Conservation (phyloP, 352 stramenopile genomes). For the Plasmopara muralis region DNA sequence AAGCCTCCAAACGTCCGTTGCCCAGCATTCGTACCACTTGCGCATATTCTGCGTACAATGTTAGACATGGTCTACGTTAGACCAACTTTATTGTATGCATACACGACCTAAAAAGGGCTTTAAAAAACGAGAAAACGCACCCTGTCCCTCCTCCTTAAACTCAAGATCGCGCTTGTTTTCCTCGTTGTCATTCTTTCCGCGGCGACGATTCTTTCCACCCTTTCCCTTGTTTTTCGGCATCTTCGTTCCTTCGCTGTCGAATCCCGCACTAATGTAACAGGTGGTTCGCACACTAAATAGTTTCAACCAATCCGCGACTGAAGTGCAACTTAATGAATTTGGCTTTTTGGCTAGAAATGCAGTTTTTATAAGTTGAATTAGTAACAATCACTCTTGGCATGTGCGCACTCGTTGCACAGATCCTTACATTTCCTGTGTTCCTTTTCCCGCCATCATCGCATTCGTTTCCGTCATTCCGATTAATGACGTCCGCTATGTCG, state of each 20-base stretch:
- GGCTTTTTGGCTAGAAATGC: background rate
- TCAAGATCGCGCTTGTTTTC: conserved; percentile 99
- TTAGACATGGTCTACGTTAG: conserved; percentile 12
- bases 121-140: conserved; percentile 33
- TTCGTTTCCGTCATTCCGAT: background rate
- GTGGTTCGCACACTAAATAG: conserved; percentile 14
- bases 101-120: conserved; percentile 4
- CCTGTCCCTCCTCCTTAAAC: conserved; percentile 99
- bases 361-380: background rate
- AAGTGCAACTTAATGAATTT: background rate
- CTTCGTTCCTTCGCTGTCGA: conserved; percentile 17
- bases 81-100: conserved; percentile 5
- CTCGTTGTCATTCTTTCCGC: conserved; percentile 98
- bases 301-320: conserved; percentile 22
- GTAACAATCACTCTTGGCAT: conserved; percentile 3
- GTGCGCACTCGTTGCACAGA: conserved; percentile 1
- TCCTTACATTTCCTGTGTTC: too few species aligned
- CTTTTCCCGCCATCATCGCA: too few species aligned
- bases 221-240: conserved; percentile 94
- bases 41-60: conserved; percentile 87
- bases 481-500: conserved; percentile 12
- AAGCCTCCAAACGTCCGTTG: conserved; percentile 97
- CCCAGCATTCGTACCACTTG: conserved; percentile 98
- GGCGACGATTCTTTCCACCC: conserved; percentile 96
- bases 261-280: conserved; percentile 21